Conservation (phyloP, 306 rosid species). For the Acacia crassicarpa region DNA sequence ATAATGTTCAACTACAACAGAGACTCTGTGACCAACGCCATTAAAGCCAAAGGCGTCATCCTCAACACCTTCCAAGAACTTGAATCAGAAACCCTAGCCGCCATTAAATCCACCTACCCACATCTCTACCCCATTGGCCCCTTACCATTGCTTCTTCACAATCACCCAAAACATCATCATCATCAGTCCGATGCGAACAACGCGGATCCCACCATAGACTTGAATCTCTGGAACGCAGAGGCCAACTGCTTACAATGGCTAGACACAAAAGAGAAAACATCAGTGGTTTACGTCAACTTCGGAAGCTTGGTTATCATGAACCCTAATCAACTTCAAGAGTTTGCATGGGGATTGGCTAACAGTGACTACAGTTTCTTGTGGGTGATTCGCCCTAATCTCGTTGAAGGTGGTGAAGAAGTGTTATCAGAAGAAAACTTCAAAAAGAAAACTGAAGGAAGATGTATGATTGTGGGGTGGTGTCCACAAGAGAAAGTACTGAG, state of each 20-base stretch:
- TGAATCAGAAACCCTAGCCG: slow-evolving; percentile 38
- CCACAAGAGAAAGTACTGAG: slow-evolving; percentile 39
- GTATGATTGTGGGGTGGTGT: slow-evolving; percentile 38
- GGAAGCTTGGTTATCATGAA: slow-evolving; percentile 44
- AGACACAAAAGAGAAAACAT: slow-evolving; percentile 26
- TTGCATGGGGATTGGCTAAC: slow-evolving; percentile 47
- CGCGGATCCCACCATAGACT: slow-evolving; percentile 2
- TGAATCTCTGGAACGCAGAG: slow-evolving; percentile 39
- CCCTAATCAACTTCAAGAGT: slow-evolving; percentile 29
- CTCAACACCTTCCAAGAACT: slow-evolving; percentile 41
- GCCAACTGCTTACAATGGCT: slow-evolving; percentile 33
- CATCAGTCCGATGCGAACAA: not conserved
- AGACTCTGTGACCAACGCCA: slow-evolving; percentile 22
- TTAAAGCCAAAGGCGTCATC: slow-evolving; percentile 35
- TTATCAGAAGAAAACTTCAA: slow-evolving; percentile 26
- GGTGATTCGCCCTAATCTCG: slow-evolving; percentile 40
- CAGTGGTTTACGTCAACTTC: slow-evolving; percentile 44
- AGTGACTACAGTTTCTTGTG: slow-evolving; percentile 37
- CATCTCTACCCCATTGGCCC: slow-evolving; percentile 40
- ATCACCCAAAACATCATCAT: not conserved
- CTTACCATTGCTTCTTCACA: slow-evolving; percentile 26
- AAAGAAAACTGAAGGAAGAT: slow-evolving; percentile 26
- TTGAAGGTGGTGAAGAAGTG: slow-evolving; percentile 25
- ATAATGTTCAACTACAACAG: slow-evolving; percentile 39
- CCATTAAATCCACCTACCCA: slow-evolving; percentile 30